Evolutionary conservation across 2,329 filamentous ascomycete species (phyloP).

Genomic region (Ascochyta fabae): DNA sequence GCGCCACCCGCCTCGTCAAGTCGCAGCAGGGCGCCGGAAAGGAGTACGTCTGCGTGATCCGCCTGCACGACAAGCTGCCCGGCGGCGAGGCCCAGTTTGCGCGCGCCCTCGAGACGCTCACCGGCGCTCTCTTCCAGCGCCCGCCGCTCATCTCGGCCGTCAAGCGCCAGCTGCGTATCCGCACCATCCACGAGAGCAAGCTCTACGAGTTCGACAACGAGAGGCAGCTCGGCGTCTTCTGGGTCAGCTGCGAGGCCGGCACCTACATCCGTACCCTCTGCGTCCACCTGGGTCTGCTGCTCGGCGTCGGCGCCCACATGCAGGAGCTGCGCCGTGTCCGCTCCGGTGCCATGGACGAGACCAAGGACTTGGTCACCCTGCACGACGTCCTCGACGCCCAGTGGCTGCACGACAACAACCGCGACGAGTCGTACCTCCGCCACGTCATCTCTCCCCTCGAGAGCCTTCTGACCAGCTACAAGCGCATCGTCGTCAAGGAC

Average conservation of each 20-base stretch:
- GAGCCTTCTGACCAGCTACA: constrained; percentile 89
- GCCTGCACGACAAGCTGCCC: constrained; percentile 92
- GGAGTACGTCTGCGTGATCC: constrained; percentile 96
- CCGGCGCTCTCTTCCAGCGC: constrained; percentile 94
- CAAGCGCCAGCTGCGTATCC: constrained; percentile 97
- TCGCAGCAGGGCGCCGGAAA: constrained; percentile 99
- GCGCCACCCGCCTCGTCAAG: constrained; percentile 96
- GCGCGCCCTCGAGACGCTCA: constrained; percentile 92
- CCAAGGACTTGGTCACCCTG: constrained; percentile 85
- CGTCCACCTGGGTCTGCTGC: constrained; percentile 81
- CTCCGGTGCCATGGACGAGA: constrained; percentile 93
- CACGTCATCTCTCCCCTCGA: constrained; percentile 91
- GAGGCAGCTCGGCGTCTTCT: constrained; percentile 95
- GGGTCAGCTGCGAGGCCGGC: constrained; percentile 98
- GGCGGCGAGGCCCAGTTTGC: constrained; percentile 93
- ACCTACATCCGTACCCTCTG: constrained; percentile 99
- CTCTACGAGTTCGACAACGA: constrained; percentile 97
- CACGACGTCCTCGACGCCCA: constrained; percentile 96
- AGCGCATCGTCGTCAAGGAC: constrained; percentile 97
- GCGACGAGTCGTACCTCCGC: constrained; percentile 91
- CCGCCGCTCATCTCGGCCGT: constrained; percentile 97
- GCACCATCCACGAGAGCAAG: constrained; percentile 97
- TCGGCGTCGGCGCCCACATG: constrained; percentile 94
- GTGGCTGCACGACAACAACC: constrained; percentile 93
- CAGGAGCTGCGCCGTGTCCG: constrained; percentile 95